These are phyloP conservation scores for Entomophthora muscae DNA, from an alignment of 371 early-diverging fungal genomes.

Conservation along the genomic window DNA sequence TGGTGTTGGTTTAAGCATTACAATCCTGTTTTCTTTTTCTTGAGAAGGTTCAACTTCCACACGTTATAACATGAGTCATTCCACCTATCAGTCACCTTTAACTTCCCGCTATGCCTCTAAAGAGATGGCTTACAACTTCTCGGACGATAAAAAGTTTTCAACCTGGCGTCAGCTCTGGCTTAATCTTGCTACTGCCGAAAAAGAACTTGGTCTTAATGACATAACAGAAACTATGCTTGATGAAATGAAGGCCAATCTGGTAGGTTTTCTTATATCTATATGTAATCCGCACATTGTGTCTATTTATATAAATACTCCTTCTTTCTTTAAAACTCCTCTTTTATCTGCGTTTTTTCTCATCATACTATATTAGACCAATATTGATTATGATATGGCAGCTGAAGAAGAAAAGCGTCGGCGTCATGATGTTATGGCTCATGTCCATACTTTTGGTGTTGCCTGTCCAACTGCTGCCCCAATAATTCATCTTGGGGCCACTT, in stretches of 20 bases:
- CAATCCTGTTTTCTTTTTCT: too few species aligned
- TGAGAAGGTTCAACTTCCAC: too few species aligned
- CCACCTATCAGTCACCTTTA: conserved; percentile 78
- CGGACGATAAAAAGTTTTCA: conserved; percentile 80
- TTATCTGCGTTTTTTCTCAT: too few species aligned
- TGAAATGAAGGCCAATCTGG: conserved; percentile 76
- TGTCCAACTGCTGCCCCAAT: conserved; percentile 84
- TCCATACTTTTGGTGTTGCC: conserved; percentile 87
- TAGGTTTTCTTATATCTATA: conserved; percentile 13
- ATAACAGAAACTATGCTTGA: conserved; percentile 75
- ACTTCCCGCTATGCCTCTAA: conserved; percentile 92
- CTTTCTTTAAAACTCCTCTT: too few species aligned
- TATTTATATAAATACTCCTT: too few species aligned
- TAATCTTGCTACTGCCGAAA: conserved; percentile 81
- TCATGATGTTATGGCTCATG: conserved; percentile 97
- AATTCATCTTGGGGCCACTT: conserved; percentile 94
- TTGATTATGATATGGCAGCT: conserved; percentile 72
- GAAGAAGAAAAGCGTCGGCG: conserved; percentile 86
- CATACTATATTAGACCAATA: too few species aligned
- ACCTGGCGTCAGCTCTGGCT: conserved; percentile 94
- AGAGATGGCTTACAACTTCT: conserved; percentile 93
- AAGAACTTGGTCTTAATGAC: conserved; percentile 70
- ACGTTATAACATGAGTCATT: conserved; percentile 20
- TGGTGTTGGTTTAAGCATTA: too few species aligned
- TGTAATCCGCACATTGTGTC: too few species aligned